These are phyloP conservation scores for Phialocephala subalpina DNA, from an alignment of 2,329 filamentous ascomycete species.

Conservation along the genomic window DNA sequence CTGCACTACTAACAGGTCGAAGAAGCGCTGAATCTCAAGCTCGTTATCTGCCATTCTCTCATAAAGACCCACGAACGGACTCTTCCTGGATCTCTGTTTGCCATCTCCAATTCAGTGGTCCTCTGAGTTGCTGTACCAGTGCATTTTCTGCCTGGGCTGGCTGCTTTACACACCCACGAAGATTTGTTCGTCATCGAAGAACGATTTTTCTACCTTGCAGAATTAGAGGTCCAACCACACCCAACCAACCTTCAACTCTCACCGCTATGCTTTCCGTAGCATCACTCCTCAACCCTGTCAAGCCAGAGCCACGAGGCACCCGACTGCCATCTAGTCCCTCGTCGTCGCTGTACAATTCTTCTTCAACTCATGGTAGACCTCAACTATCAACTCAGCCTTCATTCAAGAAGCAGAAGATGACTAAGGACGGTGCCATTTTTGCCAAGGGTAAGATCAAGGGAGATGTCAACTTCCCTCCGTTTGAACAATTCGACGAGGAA, in stretches of 20 bases:
- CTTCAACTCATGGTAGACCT: constrained; percentile 40
- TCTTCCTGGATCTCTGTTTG: constrained; percentile 40
- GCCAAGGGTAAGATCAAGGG: constrained; percentile 69
- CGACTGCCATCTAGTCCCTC: constrained; percentile 52
- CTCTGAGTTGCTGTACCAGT: constrained; percentile 33
- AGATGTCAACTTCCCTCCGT: constrained; percentile 76
- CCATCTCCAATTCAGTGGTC: constrained; percentile 34
- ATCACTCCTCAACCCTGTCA: constrained; percentile 70
- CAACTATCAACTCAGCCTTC: constrained; percentile 37
- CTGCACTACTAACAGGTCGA: constrained; percentile 39
- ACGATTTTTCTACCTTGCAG: constrained; percentile 37
- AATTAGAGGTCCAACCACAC: constrained; percentile 31
- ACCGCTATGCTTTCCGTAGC: constrained; percentile 68
- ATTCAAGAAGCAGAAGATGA: constrained; percentile 63
- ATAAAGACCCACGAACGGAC: constrained; percentile 35
- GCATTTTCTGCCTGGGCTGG: constrained; percentile 23
- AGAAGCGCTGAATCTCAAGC: constrained; percentile 33
- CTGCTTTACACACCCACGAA: constrained; percentile 26
- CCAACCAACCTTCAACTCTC: constrained; percentile 32
- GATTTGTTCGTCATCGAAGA: constrained; percentile 35
- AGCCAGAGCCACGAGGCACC: constrained; percentile 47
- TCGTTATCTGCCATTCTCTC: constrained; percentile 34
- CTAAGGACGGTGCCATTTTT: constrained; percentile 71
- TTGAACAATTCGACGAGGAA: constrained; percentile 68
- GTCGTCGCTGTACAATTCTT: constrained; percentile 37